Conservation (phyloP, 345 rosid species). For the Anastatica hierochuntica region DNA sequence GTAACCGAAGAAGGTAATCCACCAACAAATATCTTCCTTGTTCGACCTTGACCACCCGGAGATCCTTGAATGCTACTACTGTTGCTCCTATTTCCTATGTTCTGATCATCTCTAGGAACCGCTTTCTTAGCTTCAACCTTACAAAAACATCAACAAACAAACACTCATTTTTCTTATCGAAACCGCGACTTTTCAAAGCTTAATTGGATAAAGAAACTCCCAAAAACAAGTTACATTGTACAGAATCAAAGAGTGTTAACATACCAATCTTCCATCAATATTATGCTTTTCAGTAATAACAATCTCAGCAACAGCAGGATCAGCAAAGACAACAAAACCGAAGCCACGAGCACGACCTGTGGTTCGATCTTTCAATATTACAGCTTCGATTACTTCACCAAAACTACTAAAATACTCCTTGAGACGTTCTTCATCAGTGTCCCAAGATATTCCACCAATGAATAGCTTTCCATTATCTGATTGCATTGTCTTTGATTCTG, state of each 20-base stretch:
- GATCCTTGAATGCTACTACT: not conserved
- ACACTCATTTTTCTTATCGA: not conserved
- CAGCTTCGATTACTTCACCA: not conserved
- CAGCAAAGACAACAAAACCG: not conserved
- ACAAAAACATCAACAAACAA: not conserved
- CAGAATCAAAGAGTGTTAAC: not conserved
- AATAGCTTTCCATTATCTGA: not conserved
- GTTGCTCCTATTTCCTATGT: not conserved
- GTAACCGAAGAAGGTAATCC: not conserved
- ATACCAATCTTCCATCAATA: not conserved
- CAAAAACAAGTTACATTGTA: not conserved
- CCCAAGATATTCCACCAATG: not conserved
- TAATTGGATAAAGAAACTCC: not conserved
- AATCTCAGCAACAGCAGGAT: not conserved
- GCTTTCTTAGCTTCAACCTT: conserved; percentile 3
- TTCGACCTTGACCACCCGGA: not conserved
- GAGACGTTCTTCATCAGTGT: not conserved
- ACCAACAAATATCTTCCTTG: not conserved
- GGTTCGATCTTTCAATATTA: not conserved
- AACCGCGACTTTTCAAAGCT: not conserved
- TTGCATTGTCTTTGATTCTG: no score
- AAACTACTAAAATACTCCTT: not conserved
- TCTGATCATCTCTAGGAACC: conserved; percentile 1
- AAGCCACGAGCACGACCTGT: not conserved
- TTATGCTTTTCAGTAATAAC: not conserved